These are phyloP conservation scores for Scutellaria galericulata DNA, from an alignment of 257 asterid species.

Conservation along the genomic window DNA sequence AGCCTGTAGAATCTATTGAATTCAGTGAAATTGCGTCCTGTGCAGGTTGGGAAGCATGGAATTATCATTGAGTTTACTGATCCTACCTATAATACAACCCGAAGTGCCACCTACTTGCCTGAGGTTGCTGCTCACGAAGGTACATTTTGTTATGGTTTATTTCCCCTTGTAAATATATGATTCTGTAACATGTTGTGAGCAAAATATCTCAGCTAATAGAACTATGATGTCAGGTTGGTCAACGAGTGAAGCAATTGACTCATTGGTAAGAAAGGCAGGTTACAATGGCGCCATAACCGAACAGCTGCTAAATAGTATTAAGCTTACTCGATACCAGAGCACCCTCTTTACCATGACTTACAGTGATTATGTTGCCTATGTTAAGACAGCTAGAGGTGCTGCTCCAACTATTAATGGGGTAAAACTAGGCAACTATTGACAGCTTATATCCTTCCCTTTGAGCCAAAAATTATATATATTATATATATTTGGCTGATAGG, in stretches of 20 bases:
- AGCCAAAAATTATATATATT: no score
- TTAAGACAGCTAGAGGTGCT: slow-evolving; percentile 71
- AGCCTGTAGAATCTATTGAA: not conserved
- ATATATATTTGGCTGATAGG: not conserved
- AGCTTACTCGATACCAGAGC: slow-evolving; percentile 80
- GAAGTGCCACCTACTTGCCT: slow-evolving; percentile 91
- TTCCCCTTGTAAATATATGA: not conserved
- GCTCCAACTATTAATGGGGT: slow-evolving; percentile 66
- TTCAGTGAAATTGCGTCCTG: not conserved
- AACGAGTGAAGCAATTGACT: slow-evolving; percentile 67
- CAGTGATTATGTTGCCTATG: slow-evolving; percentile 67
- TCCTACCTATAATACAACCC: slow-evolving; percentile 56
- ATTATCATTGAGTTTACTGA: slow-evolving; percentile 85
- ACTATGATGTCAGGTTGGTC: slow-evolving; percentile 63
- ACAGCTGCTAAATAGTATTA: slow-evolving; percentile 52
- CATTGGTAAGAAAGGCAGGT: slow-evolving; percentile 77
- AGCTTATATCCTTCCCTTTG: no score
- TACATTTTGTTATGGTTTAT: slow-evolving; percentile 26
- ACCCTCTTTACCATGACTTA: slow-evolving; percentile 73
- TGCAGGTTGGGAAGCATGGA: slow-evolving; percentile 88
- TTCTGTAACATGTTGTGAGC: not conserved
- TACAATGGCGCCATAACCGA: slow-evolving; percentile 64
- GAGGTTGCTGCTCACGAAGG: slow-evolving; percentile 97
- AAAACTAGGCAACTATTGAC: slow-evolving; percentile 49
- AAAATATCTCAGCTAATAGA: not conserved